Evolutionary conservation across 2,329 filamentous ascomycete genomes (phyloP), one percentile per base, ranked within the genome.

Genomic region (Pseudophaeomoniella oleicola): DNA sequence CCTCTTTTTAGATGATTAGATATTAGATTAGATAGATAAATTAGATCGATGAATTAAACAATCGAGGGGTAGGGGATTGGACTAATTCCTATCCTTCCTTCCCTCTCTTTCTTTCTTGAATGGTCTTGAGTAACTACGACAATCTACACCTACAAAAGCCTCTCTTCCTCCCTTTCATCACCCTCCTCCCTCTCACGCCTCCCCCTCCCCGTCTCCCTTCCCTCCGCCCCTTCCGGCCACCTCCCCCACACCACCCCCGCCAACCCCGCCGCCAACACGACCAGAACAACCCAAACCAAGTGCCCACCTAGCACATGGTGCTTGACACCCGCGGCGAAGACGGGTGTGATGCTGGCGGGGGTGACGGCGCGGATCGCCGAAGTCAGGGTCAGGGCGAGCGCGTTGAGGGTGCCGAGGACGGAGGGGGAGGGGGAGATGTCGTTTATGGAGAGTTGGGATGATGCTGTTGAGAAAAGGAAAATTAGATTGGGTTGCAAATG

Each of bases 391-490:
- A 88, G 59, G 0, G 72, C 69, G 1, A 84, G 46, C 0, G 78
- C 77, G 46, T 88, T 88, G 17, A 90, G 59, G 0, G 74, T 84
- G 0, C 78, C 81, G 6, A 88, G 60, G 0, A 74, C 69, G 30
- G 64, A 62, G 1, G 72, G 67, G 6, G 66, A 72, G 0, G 83
- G 83, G 0, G 76, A 68, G 2, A 81, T 71, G 39, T 87, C 80
- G 53, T 88, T 88, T 19, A 88, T 50, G 0, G 75, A 74, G 5
- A 88, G 72, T 27, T 27, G 22, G n/a, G 22, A 27, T 6, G 9
- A 9, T 6, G 22, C 22, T n/a, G n/a, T n/a, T n/a, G n/a, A n/a
- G n/a, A n/a, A n/a, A n/a, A n/a, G n/a, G n/a, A n/a, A n/a, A n/a
- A n/a, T n/a, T n/a, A n/a, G n/a, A n/a, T 60, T 87, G 81, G 1